Evolutionary conservation across 208 protist species (phyloP).

Genomic region (Novymonas esmeraldas): DNA sequence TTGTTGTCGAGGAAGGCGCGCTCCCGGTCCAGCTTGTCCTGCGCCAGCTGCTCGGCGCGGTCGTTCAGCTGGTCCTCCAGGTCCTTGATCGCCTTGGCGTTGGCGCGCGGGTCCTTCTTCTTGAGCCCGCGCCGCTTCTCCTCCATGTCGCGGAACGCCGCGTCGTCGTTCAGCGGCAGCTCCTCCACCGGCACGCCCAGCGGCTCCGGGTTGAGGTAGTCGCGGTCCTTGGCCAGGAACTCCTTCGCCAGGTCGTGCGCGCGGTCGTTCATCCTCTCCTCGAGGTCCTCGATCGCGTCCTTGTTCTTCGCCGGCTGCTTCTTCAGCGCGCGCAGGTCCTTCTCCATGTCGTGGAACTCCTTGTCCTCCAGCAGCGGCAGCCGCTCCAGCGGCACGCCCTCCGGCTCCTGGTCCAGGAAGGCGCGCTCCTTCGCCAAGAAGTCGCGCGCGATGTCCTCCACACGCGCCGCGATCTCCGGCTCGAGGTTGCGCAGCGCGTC

Average conservation of each 20-base stretch:
- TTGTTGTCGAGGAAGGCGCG: constrained; percentile 58
- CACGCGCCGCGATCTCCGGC: constrained; percentile 63
- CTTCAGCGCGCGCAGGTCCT: constrained; percentile 59
- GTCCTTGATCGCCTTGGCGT: constrained; percentile 49
- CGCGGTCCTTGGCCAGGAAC: constrained; percentile 43
- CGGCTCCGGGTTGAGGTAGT: constrained; percentile 53
- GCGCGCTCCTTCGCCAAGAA: constrained; percentile 74
- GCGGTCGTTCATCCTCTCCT: constrained; percentile 75
- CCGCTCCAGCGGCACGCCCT: constrained; percentile 64
- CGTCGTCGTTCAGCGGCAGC: constrained; percentile 70
- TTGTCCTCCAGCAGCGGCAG: constrained; percentile 63
- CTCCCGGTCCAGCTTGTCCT: constrained; percentile 52
- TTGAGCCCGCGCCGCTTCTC: constrained; percentile 49
- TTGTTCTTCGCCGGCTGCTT: constrained; percentile 72
- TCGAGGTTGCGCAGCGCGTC: constrained; percentile 60
- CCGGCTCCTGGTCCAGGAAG: constrained; percentile 69
- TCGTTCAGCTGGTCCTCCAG: constrained; percentile 68
- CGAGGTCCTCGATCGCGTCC: constrained; percentile 56
- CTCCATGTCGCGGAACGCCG: constrained; percentile 62
- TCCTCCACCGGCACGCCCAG: constrained; percentile 59
- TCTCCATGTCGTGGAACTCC: constrained; percentile 73
- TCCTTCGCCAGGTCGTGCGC: constrained; percentile 70
- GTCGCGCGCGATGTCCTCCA: constrained; percentile 65
- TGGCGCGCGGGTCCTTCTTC: constrained; percentile 46
- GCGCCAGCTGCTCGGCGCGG: constrained; percentile 57